These are phyloP conservation scores for Kluyveromyces sp. DNA, from an alignment of 1,139 yeast genomes.

Conservation along the genomic window DNA sequence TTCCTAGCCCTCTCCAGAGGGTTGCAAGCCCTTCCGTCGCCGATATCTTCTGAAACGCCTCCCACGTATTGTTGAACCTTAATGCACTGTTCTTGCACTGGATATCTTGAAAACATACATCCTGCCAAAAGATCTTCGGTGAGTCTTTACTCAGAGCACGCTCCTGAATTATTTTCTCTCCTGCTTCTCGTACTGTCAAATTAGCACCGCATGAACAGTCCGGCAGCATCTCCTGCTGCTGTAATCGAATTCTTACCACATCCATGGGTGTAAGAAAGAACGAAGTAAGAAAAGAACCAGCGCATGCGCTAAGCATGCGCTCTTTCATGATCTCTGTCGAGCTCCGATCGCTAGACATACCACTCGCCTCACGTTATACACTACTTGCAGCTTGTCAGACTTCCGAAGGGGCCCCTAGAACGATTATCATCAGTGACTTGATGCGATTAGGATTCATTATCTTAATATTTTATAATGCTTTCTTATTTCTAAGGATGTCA, in stretches of 20 bases:
- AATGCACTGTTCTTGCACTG: conserved; percentile 21
- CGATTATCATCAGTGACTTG: no score
- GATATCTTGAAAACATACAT: conserved; percentile 29
- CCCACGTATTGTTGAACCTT: conserved; percentile 52
- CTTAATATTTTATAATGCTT: no score
- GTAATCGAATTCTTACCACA: conserved; percentile 83
- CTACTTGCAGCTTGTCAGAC: not conserved
- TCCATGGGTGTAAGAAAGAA: conserved; percentile 88
- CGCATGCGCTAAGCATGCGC: conserved; percentile 83
- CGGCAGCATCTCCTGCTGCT: conserved; percentile 72
- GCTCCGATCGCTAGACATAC: conserved; percentile 6
- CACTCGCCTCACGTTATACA: not conserved
- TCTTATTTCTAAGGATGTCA: no score
- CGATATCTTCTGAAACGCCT: conserved; percentile 62
- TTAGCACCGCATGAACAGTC: conserved; percentile 27
- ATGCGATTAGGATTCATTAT: no score
- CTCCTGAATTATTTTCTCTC: conserved; percentile 17
- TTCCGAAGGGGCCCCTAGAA: not conserved
- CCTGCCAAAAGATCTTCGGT: conserved; percentile 38
- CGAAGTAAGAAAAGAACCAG: conserved; percentile 86
- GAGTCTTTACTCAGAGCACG: conserved; percentile 8
- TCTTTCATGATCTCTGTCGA: conserved; percentile 29
- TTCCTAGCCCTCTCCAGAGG: conserved; percentile 82
- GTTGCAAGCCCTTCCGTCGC: conserved; percentile 68
- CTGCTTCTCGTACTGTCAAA: conserved; percentile 8